Base-by-base conservation (phyloP, 1,284 basidiomycete species). In the Pisolithus thermaeus region DNA sequence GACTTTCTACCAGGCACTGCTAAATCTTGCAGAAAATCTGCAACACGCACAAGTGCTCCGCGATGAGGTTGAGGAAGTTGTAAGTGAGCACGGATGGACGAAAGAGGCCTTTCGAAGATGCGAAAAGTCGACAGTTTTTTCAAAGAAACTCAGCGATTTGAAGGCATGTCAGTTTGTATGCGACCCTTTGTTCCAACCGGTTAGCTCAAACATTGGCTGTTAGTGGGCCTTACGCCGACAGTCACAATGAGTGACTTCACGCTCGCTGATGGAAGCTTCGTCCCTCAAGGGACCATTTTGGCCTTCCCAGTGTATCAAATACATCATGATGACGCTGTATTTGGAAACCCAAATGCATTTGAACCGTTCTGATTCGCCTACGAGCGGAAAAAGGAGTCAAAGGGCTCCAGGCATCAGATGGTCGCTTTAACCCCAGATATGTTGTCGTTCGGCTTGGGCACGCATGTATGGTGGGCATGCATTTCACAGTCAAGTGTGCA, bases 71-170 rank as follows among this genome's bases (percentile, higher is more conserved):
- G 70, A 75, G 23, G 36, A 55, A 4, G 58, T 73, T 7, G 52
- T 77, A 3, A 52, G 53, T 0, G 51, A 65, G 36, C 66, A 75
- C 4, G 77, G 76, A 0, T 77, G 77, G 75, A 69, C 74, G 4
- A 77, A 74, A 55, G 57, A 50, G 0, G 66, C 70, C 51, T 79
- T 28, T 60, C 55, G 35, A 70, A 70, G 46, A 73, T 78, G 73
- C 59, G 56, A 46, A 73, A 71, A 53, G 49, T 77, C 2, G 77
- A 79, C 58, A 79, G 76, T 54, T 76, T 79, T 58, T 30, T 80
- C 22, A 69, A 65, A 44, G 77, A 79, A 56, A 64, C 65, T 2
- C 65, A 70, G 49, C 66, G 77, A 1, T 41, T 69, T n/a, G 59
- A 67, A 28, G 66, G 68, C 0, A 42, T 7, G 5, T 3, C 30